Conservation (phyloP, 1,284 basidiomycete genomes). For the Cerrena zonata region DNA sequence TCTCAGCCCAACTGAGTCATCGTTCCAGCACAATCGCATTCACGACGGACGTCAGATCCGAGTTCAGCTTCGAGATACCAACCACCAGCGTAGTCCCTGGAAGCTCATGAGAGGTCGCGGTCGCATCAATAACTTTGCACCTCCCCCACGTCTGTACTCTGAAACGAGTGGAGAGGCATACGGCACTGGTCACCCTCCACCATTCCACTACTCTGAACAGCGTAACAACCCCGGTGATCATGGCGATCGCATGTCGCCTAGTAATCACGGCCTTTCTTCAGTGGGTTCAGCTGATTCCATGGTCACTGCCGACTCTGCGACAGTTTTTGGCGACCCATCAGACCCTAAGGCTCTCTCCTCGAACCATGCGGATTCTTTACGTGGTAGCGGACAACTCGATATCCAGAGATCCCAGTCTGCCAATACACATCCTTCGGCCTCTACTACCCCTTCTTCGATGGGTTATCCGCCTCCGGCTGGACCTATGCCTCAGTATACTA, state of each 20-base stretch:
- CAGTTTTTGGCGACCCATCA: too few species aligned
- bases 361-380: background rate
- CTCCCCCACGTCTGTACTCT: background rate
- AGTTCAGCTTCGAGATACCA: slow-evolving; percentile 46
- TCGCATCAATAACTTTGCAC: background rate
- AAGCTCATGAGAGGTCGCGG: slow-evolving; percentile 17
- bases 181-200: background rate
- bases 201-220: background rate
- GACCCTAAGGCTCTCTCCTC: background rate
- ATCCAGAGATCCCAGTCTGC: background rate
- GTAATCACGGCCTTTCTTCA: too few species aligned
- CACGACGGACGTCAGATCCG: slow-evolving; percentile 65
- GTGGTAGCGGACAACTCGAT: background rate
- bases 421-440: slow-evolving; percentile 1
- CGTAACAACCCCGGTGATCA: too few species aligned
- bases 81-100: slow-evolving; percentile 22
- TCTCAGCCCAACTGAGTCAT: background rate
- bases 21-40: slow-evolving; percentile 57
- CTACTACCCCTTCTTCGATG: slow-evolving; percentile 7
- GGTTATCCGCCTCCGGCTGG: background rate
- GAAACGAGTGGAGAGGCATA: background rate
- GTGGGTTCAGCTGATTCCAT: too few species aligned
- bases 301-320: too few species aligned
- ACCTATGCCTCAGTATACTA: background rate
- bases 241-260: too few species aligned